Percentiles rank a stretch among this genome's conserved stretches.
phyloP scores from a whole-genome alignment of 2,329 filamentous ascomycete species.

The Xylaria multiplex region DNA sequence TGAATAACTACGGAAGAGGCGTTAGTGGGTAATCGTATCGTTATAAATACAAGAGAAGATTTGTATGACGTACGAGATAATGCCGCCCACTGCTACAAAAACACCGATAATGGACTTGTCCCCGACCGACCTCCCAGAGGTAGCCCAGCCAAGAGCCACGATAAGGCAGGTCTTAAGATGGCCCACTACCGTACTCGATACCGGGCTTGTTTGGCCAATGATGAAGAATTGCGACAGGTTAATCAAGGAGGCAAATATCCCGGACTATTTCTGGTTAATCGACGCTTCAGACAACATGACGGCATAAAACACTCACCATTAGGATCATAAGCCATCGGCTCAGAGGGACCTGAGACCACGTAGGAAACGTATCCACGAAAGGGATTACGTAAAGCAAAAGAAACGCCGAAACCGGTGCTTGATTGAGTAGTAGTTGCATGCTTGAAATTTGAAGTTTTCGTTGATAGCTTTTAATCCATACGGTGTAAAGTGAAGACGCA shows the following conservation, averaged over 20 bases:
- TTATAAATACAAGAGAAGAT: background rate
- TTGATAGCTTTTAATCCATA: conserved; percentile 74
- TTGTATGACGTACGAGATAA: conserved; percentile 60
- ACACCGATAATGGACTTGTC: conserved; percentile 67
- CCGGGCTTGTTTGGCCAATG: conserved; percentile 68
- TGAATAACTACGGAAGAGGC: conserved; percentile 55
- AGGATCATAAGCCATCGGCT: conserved; percentile 68
- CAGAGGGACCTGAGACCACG: conserved; percentile 61
- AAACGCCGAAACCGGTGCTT: conserved; percentile 70
- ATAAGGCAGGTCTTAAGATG: conserved; percentile 74
- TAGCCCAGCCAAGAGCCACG: conserved; percentile 70
- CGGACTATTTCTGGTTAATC: conserved; percentile 59
- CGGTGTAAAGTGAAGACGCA: conserved; percentile 73
- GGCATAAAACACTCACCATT: conserved; percentile 56
- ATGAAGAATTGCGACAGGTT: conserved; percentile 73
- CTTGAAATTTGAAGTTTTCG: conserved; percentile 72
- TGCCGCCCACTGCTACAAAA: conserved; percentile 65
- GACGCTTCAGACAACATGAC: conserved; percentile 4
- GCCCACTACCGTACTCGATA: conserved; percentile 73
- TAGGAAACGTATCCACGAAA: conserved; percentile 71
- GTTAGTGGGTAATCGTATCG: conserved; percentile 19
- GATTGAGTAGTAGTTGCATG: conserved; percentile 76
- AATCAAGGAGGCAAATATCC: conserved; percentile 70
- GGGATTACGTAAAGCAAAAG: conserved; percentile 73
- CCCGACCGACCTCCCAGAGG: conserved; percentile 63